These are phyloP conservation scores for Mortierella hygrophila DNA, from an alignment of 192 early-diverging fungal species.

Conservation along the genomic window DNA sequence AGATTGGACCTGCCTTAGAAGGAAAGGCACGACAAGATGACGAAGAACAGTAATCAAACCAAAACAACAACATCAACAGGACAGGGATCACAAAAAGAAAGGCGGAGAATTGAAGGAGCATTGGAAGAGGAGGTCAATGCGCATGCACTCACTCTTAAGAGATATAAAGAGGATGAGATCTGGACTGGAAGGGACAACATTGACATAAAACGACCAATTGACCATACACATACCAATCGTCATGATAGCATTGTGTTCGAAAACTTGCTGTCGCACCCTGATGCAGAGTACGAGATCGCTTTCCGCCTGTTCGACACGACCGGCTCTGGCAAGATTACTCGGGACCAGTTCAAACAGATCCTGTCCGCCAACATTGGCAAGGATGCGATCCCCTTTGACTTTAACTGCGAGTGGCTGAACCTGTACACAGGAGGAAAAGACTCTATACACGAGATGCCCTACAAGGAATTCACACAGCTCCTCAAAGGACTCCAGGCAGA, in stretches of 20 bases:
- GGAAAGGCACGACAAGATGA: neutral
- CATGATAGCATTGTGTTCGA: conserved; percentile 65
- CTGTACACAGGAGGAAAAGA: conserved; percentile 71
- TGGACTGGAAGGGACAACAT: neutral
- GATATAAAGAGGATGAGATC: too few relatives aligned
- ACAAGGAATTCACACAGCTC: conserved; percentile 80
- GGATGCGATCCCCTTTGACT: conserved; percentile 76
- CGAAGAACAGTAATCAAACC: neutral
- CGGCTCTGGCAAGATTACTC: conserved; percentile 70
- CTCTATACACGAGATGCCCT: conserved; percentile 66
- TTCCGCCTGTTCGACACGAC: conserved; percentile 76
- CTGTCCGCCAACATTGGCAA: conserved; percentile 61
- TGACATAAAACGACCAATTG: neutral
- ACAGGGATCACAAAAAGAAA: neutral
- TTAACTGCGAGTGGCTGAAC: conserved; percentile 79
- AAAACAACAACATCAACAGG: neutral
- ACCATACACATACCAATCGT: neutral
- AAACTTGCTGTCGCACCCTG: conserved; percentile 69
- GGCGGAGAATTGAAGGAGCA: neutral
- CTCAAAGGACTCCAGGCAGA: conserved; percentile 79
- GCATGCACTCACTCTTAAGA: neutral
- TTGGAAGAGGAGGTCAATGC: neutral
- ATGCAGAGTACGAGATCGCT: conserved; percentile 81
- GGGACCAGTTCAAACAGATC: conserved; percentile 79
- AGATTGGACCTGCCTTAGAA: neutral